Conservation (phyloP, 2,329 filamentous ascomycete genomes). For the Aspergillus transmontanensis region DNA sequence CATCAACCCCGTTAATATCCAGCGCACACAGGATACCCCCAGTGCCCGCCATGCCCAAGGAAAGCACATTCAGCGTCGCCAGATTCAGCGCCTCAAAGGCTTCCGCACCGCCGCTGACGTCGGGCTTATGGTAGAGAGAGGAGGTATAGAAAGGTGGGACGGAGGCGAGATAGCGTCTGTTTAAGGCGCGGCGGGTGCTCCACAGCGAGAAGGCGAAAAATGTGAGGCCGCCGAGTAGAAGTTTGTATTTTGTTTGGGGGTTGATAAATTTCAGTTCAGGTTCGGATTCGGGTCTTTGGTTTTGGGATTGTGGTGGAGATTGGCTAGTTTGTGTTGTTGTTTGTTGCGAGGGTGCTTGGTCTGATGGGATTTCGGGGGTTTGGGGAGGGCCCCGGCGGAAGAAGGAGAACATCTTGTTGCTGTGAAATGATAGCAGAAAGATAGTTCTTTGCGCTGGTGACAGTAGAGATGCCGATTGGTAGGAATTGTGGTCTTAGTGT, state of each 20-base stretch:
- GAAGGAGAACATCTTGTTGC: slow-evolving; percentile 27
- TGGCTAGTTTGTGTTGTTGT: slow-evolving; percentile 2
- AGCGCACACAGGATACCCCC: slow-evolving; percentile 77
- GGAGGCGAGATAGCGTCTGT: slow-evolving; percentile 62
- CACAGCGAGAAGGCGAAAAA: slow-evolving; percentile 74
- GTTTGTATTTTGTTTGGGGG: slow-evolving; percentile 30
- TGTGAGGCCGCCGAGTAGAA: slow-evolving; percentile 73
- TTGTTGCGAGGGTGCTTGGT: slow-evolving; percentile 12
- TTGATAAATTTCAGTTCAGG: slow-evolving; percentile 2
- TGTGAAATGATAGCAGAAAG: background rate
- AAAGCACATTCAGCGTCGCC: slow-evolving; percentile 82
- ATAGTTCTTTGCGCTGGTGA: background rate
- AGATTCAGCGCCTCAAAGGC: slow-evolving; percentile 82
- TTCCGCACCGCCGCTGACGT: slow-evolving; percentile 67
- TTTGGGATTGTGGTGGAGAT: background rate
- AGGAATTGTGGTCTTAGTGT: background rate
- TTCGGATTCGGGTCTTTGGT: background rate
- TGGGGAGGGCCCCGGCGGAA: slow-evolving; percentile 9
- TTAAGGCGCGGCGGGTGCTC: slow-evolving; percentile 71
- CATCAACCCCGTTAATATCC: slow-evolving; percentile 71
- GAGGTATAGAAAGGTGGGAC: slow-evolving; percentile 70
- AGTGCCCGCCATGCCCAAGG: slow-evolving; percentile 71
- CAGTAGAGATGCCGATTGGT: background rate
- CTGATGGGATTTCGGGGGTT: background rate
- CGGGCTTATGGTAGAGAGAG: slow-evolving; percentile 46